phyloP scores from a whole-genome alignment of 2,329 filamentous ascomycete species.

The Penicillium sp. region DNA sequence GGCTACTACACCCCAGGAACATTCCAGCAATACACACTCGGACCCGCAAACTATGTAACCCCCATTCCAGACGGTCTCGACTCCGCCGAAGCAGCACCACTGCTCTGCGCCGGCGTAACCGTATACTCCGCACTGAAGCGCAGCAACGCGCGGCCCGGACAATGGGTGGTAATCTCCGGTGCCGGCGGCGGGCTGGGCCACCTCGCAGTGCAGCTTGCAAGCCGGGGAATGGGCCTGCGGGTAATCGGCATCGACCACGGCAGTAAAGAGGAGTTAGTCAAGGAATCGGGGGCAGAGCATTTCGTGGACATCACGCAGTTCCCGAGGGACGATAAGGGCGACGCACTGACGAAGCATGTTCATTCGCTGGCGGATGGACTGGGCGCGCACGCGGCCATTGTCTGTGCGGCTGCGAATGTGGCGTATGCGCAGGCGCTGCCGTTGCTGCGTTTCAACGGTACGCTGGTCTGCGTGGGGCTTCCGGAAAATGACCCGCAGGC shows the following conservation, averaged over 20 bases:
- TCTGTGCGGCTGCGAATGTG: conserved; percentile 44
- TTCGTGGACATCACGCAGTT: conserved; percentile 56
- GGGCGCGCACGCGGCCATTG: conserved; percentile 47
- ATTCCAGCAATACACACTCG: conserved; percentile 62
- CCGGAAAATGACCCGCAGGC: conserved; percentile 40
- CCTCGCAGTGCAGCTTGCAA: conserved; percentile 53
- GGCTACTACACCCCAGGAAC: conserved; percentile 63
- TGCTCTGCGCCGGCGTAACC: conserved; percentile 61
- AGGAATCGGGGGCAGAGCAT: conserved; percentile 55
- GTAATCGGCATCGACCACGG: conserved; percentile 59
- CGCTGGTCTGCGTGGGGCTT: conserved; percentile 46
- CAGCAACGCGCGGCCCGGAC: conserved; percentile 49
- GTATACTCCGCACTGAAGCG: conserved; percentile 59
- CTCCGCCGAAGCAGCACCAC: conserved; percentile 55
- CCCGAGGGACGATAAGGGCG: conserved; percentile 39
- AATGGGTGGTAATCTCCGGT: conserved; percentile 53
- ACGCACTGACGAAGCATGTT: conserved; percentile 47
- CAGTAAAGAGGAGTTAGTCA: conserved; percentile 51
- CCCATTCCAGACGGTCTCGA: conserved; percentile 56
- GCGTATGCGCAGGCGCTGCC: conserved; percentile 44
- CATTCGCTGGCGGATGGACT: conserved; percentile 46
- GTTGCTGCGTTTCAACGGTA: conserved; percentile 43
- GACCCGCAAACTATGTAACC: conserved; percentile 59
- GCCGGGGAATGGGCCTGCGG: conserved; percentile 53
- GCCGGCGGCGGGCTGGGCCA: conserved; percentile 59